phyloP scores from a whole-genome alignment of 805 yeast genomes.

The Spathaspora hagerdaliae region DNA sequence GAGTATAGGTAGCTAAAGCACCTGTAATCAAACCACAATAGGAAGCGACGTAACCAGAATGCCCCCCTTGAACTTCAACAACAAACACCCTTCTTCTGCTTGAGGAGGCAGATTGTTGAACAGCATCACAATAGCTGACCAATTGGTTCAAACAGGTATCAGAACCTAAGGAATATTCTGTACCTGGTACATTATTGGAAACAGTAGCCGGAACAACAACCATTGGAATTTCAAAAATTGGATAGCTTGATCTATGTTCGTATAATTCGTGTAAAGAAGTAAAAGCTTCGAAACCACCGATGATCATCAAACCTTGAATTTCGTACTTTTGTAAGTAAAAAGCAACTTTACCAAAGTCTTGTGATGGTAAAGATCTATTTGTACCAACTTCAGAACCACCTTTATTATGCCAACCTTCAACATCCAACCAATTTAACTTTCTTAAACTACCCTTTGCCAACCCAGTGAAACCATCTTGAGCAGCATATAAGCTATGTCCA shows the following conservation, averaged over 20 bases:
- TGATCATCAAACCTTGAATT: constrained; percentile 66
- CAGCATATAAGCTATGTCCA: constrained; percentile 71
- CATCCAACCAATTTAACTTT: constrained; percentile 61
- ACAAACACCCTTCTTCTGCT: constrained; percentile 76
- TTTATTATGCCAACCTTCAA: constrained; percentile 66
- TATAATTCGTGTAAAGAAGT: constrained; percentile 66
- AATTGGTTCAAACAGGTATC: constrained; percentile 73
- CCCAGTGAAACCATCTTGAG: constrained; percentile 73
- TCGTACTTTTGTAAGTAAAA: constrained; percentile 65
- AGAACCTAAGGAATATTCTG: constrained; percentile 72
- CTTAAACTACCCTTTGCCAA: constrained; percentile 58
- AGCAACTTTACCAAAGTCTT: constrained; percentile 68
- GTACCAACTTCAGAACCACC: constrained; percentile 88
- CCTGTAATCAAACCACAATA: constrained; percentile 67
- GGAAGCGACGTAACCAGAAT: constrained; percentile 75
- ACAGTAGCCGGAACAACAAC: constrained; percentile 76
- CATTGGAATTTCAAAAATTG: constrained; percentile 75
- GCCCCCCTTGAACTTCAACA: constrained; percentile 83
- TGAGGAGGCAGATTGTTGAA: constrained; percentile 75
- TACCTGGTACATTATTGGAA: constrained; percentile 78
- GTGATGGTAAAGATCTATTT: constrained; percentile 65
- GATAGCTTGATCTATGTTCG: constrained; percentile 55
- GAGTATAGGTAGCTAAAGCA: constrained; percentile 71
- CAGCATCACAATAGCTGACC: constrained; percentile 72
- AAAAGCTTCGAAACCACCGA: constrained; percentile 83